A percentile compares a stretch with the other conserved stretches of the same genome.
Conservation (phyloP, 2,329 filamentous ascomycete genomes). For the Balansia obtecta region DNA sequence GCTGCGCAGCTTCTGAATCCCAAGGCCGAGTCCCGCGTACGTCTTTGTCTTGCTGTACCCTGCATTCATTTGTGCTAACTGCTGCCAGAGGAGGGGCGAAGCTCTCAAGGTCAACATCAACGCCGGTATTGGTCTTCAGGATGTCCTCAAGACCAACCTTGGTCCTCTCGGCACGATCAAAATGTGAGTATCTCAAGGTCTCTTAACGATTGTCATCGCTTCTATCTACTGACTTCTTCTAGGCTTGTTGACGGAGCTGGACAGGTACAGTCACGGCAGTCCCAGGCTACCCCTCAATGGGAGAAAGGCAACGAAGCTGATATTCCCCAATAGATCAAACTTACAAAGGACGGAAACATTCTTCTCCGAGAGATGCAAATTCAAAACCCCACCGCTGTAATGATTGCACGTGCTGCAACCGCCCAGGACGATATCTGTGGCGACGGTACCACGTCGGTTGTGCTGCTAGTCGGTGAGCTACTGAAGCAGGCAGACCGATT, state of each 20-base stretch:
- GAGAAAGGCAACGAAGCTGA: constrained; percentile 16
- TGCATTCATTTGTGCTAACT: constrained; percentile 13
- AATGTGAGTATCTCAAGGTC: constrained; percentile 46
- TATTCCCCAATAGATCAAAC: constrained; percentile 60
- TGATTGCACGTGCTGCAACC: constrained; percentile 73
- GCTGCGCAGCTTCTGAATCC: constrained; percentile 96
- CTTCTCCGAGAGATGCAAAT: constrained; percentile 75
- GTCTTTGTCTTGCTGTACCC: constrained; percentile 21
- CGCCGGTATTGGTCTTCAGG: constrained; percentile 81
- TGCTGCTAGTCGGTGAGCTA: constrained; percentile 88
- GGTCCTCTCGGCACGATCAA: constrained; percentile 91
- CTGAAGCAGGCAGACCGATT: constrained; percentile 95
- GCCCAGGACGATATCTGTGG: constrained; percentile 98
- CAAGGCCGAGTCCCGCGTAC: constrained; percentile 92
- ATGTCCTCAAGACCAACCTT: constrained; percentile 94
- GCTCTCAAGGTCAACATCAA: constrained; percentile 94
- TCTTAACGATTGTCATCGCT: too few relatives aligned
- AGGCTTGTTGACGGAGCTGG: constrained; percentile 60
- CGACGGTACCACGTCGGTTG: constrained; percentile 94
- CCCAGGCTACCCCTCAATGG: constrained; percentile 14
- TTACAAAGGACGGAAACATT: constrained; percentile 97
- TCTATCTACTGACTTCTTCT: constrained; percentile 1
- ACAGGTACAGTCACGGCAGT: constrained; percentile 35
- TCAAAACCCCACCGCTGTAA: constrained; percentile 92
- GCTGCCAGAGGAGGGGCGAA: constrained; percentile 75